Evolutionary conservation across 345 rosid genomes (phyloP).

Genomic region (Zanthoxylum bungeanum): DNA sequence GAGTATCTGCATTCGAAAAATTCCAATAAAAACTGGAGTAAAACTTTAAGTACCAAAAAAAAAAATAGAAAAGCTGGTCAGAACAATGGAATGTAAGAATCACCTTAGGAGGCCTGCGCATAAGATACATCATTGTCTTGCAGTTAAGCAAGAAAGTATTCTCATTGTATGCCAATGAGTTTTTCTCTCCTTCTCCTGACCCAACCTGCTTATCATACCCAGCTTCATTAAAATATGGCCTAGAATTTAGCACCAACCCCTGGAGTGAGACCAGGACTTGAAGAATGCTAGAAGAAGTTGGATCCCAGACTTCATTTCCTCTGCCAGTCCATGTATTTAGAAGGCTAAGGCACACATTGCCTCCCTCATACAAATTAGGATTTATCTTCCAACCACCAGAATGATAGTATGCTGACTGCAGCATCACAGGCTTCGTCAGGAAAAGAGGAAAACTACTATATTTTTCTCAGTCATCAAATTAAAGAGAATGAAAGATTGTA

Average conservation of each 20-base stretch:
- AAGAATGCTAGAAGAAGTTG: constrained; percentile 90
- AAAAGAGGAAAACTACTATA: background rate
- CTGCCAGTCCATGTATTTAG: constrained; percentile 95
- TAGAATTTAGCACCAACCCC: constrained; percentile 92
- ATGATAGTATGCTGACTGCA: constrained; percentile 92
- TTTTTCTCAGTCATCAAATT: background rate
- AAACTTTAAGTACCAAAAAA: background rate
- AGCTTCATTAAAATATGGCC: constrained; percentile 98
- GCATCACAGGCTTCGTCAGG: constrained; percentile 19
- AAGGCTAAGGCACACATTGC: constrained; percentile 98
- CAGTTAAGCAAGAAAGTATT: constrained; percentile 88
- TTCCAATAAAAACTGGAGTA: background rate
- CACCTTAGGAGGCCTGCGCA: constrained; percentile 92
- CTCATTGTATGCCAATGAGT: constrained; percentile 86
- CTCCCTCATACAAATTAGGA: constrained; percentile 93
- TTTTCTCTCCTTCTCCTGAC: constrained; percentile 97
- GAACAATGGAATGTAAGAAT: constrained; percentile 4
- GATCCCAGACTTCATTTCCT: constrained; percentile 98
- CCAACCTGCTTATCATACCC: constrained; percentile 94
- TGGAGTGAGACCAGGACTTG: constrained; percentile 98
- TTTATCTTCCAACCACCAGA: constrained; percentile 99
- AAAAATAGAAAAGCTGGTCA: background rate
- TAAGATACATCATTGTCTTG: constrained; percentile 92
- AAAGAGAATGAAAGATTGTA: background rate
- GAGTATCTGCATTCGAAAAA: background rate